These are phyloP conservation scores for Tephrocybe sp. DNA, from an alignment of 768 basidiomycete genomes.

Conservation along the genomic window DNA sequence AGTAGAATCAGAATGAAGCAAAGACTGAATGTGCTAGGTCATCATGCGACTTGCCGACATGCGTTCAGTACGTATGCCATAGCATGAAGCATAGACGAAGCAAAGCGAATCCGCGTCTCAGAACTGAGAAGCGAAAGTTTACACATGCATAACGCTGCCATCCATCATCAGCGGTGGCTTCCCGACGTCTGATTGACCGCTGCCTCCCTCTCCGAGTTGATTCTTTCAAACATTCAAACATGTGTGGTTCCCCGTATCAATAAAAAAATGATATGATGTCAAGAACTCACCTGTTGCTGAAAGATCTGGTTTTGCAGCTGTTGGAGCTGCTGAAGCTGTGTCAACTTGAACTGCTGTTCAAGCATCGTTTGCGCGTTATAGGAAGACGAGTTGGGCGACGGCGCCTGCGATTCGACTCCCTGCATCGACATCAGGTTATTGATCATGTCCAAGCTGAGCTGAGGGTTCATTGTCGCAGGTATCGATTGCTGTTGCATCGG, in stretches of 20 bases:
- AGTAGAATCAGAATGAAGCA: neutral
- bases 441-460: slow-evolving; percentile 51
- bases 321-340: slow-evolving; percentile 66
- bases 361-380: slow-evolving; percentile 51
- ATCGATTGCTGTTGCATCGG: slow-evolving; percentile 8
- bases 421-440: slow-evolving; percentile 54
- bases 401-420: slow-evolving; percentile 33
- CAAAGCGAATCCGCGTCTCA: neutral
- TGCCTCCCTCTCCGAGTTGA: neutral
- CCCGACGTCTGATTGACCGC: neutral
- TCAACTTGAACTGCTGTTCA: slow-evolving; percentile 78
- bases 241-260: neutral
- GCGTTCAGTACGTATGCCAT: too few relatives aligned
- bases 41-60: too few relatives aligned
- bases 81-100: too few relatives aligned
- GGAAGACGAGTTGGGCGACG: slow-evolving; percentile 22
- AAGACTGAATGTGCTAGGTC: neutral
- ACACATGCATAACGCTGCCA: neutral
- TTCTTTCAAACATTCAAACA: neutral
- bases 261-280: slow-evolving; percentile 4
- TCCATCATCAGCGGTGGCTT: neutral
- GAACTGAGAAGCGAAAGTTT: too few relatives aligned
- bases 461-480: slow-evolving; percentile 19
- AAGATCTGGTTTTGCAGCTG: slow-evolving; percentile 86
- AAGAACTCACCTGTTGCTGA: slow-evolving; percentile 74